Evolutionary conservation across 2,329 filamentous ascomycete species (phyloP).

Genomic region (Colletotrichum neosansevieriae): DNA sequence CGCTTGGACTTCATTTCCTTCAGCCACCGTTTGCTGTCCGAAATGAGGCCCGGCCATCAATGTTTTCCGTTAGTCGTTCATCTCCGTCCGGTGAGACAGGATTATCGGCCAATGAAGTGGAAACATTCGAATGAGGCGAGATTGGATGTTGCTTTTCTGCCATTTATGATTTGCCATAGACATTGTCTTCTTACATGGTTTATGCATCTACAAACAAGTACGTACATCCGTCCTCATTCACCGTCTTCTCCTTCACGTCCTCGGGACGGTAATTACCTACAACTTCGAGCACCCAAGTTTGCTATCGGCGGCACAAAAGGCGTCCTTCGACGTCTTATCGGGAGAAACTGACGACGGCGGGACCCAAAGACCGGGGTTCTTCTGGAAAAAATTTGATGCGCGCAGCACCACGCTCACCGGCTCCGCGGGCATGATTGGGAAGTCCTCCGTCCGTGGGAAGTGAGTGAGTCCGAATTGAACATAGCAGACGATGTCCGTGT

Average conservation of each 20-base stretch:
- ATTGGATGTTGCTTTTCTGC: background rate
- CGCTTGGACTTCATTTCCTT: no score
- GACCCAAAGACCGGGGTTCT: conserved; percentile 58
- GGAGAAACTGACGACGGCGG: conserved; percentile 32
- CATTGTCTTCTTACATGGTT: background rate
- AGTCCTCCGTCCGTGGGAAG: conserved; percentile 66
- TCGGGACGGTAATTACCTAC: background rate
- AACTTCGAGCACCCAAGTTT: background rate
- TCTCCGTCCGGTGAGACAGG: background rate
- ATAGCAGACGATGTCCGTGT: conserved; percentile 68
- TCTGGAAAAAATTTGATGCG: conserved; percentile 64
- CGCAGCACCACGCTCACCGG: conserved; percentile 62
- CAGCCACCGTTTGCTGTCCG: background rate
- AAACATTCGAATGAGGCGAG: background rate
- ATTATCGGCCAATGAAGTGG: background rate
- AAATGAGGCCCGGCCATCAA: background rate
- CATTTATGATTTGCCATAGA: background rate
- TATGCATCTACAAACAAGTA: background rate
- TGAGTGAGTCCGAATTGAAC: conserved; percentile 69
- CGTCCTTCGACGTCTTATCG: conserved; percentile 7
- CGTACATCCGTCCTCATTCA: background rate
- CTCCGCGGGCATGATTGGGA: conserved; percentile 70
- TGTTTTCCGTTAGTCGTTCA: background rate
- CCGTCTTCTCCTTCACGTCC: background rate
- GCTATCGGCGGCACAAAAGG: background rate